Evolutionary conservation across 2,329 filamentous ascomycete species (phyloP), one percentile per base, ranked within the genome.

Genomic region (Pseudocercospora vitis): DNA sequence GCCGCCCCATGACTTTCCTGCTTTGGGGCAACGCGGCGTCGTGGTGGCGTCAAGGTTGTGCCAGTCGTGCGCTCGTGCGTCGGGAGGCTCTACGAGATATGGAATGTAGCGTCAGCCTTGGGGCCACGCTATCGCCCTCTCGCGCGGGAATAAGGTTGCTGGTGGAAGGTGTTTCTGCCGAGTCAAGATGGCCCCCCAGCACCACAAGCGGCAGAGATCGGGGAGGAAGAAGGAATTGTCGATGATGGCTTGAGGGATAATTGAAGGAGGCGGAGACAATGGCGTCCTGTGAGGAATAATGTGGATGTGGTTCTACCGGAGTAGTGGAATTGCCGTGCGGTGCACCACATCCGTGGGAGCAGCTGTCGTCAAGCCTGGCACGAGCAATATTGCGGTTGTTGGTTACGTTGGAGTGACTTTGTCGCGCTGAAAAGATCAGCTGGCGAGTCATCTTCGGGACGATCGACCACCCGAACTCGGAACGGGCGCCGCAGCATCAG

Each of bases 141-240:
- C 11, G 26, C 26, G 6, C 26, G 26, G 26, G 26, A 29, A 29
- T 29, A 29, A 11, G 6, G n/a, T n/a, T n/a, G n/a, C n/a, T n/a
- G n/a, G n/a, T n/a, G n/a, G n/a, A n/a, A n/a, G 26, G 31, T 14
- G 31, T 9, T 21, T 19, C 37, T 24, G 37, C 37, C 37, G 37
- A 40, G 19, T 40, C 37, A 40, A 40, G 19, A 19, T 11, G 9
- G 2, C 23, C 19, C 33, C 33, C 14, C 14, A 18, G 19, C 14
- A 18, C 33, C 33, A 18, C 33, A 37, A 14, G 32, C 32, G 32
- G 18, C n/a, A 29, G 6, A 29, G 7, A 35, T 14, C 3, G 7
- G 32, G 33, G 7, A 37, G 33, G 33, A 23, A 24, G 37, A 40
- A 40, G 37, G 37, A 40, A 19, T 40, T 40, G 37, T n/a, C 11